phyloP scores from a whole-genome alignment of 73 alveolate genomes.

The Paraurostyla sp. region DNA sequence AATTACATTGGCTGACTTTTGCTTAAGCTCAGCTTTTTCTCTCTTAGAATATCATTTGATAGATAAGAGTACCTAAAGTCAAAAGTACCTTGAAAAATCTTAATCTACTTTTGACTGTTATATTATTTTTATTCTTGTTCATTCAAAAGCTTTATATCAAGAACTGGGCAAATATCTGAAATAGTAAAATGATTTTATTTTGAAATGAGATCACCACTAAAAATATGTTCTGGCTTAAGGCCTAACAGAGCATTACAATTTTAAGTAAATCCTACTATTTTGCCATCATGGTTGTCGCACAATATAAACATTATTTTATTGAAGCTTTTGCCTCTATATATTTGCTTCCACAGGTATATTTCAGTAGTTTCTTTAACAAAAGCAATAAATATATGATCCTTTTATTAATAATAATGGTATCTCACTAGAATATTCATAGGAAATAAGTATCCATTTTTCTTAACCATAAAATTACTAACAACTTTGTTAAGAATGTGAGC shows the following conservation, averaged over 20 bases:
- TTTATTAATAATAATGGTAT: background rate
- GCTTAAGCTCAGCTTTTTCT: background rate
- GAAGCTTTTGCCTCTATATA: background rate
- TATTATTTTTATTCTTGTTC: background rate
- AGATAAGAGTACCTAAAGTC: background rate
- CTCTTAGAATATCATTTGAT: background rate
- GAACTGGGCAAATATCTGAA: background rate
- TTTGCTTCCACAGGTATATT: background rate
- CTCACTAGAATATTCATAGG: background rate
- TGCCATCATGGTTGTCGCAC: conserved; percentile 13
- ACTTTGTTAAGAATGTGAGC: background rate
- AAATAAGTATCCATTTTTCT: background rate
- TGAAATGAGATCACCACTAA: conserved; percentile 6
- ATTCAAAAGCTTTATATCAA: background rate
- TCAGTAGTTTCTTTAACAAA: background rate
- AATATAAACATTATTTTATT: background rate
- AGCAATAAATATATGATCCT: conserved; percentile 3
- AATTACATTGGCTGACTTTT: background rate
- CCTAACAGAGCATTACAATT: background rate
- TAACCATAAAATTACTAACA: background rate
- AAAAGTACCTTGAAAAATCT: background rate
- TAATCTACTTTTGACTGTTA: background rate
- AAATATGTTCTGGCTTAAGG: background rate
- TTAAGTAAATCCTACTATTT: background rate
- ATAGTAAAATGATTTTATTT: background rate